A percentile compares a stretch with the other conserved stretches of the same genome.
Conservation (phyloP, 2,329 filamentous ascomycete species). For the Chrysoporthe puriensis region DNA sequence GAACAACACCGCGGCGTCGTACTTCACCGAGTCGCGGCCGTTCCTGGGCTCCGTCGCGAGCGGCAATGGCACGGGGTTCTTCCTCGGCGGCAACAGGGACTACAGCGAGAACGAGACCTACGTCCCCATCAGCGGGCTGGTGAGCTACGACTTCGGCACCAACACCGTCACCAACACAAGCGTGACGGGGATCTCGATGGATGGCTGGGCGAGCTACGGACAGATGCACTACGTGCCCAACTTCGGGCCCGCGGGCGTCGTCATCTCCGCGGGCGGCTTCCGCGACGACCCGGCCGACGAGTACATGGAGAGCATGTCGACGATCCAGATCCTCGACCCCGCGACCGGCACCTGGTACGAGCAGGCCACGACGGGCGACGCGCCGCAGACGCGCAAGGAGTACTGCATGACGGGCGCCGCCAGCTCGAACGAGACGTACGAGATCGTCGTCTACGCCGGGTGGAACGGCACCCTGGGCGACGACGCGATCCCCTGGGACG, state of each 20-base stretch:
- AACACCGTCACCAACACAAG: conserved; percentile 13
- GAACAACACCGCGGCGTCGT: conserved; percentile 9
- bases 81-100: conserved; percentile 17
- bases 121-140: conserved; percentile 17
- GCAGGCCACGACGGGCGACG: conserved; percentile 30
- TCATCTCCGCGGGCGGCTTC: conserved; percentile 10
- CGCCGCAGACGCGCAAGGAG: conserved; percentile 29
- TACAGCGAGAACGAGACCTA: conserved; percentile 9
- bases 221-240: conserved; percentile 21
- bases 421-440: conserved; percentile 32
- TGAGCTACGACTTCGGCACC: conserved; percentile 20
- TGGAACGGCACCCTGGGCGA: conserved; percentile 31
- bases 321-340: conserved; percentile 30
- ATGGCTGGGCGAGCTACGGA: conserved; percentile 7
- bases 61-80: conserved; percentile 22
- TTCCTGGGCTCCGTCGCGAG: conserved; percentile 16
- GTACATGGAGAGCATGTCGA: conserved; percentile 24
- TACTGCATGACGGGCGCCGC: conserved; percentile 33
- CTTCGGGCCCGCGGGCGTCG: conserved; percentile 22
- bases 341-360: conserved; percentile 30
- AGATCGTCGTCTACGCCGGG: conserved; percentile 34
- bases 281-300: not conserved
- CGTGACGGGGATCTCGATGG: conserved; percentile 14
- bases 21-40: conserved; percentile 9
- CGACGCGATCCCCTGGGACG: conserved; percentile 29